These are phyloP conservation scores for Suillus subaureus DNA, from an alignment of 768 basidiomycete genomes.

Conservation along the genomic window DNA sequence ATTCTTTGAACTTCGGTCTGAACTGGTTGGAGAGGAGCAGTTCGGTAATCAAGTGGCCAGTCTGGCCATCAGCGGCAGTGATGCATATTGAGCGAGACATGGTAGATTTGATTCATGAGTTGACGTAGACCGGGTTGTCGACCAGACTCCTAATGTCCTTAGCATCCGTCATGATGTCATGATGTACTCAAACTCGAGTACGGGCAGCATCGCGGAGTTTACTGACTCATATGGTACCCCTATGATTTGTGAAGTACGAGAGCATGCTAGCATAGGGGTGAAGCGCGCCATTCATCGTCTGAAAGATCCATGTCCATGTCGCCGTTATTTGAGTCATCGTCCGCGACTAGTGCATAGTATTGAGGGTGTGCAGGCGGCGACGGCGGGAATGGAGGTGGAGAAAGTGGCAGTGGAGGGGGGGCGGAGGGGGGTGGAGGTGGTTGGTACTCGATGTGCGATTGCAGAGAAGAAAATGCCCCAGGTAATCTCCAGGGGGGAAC, in stretches of 20 bases:
- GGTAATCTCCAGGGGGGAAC: constrained; percentile 28
- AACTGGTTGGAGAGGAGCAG: constrained; percentile 24
- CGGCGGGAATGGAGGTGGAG: constrained; percentile 24
- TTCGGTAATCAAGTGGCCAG: constrained; percentile 30
- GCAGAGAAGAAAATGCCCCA: constrained; percentile 24
- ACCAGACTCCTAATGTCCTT: not conserved
- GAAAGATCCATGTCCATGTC: constrained; percentile 32
- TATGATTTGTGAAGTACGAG: not conserved
- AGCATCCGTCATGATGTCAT: not conserved
- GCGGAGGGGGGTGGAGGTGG: constrained; percentile 36
- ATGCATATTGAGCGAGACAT: constrained; percentile 28
- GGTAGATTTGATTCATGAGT: not conserved
- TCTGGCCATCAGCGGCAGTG: constrained; percentile 35
- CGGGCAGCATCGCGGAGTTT: not conserved
- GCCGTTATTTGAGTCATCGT: not conserved
- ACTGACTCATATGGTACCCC: not conserved
- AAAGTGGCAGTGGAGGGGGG: constrained; percentile 36
- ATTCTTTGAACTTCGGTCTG: constrained; percentile 15
- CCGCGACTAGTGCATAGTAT: not conserved
- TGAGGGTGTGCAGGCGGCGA: constrained; percentile 3
- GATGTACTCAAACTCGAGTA: not conserved
- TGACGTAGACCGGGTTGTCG: not conserved
- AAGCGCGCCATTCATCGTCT: constrained; percentile 22
- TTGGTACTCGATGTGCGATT: constrained; percentile 11
- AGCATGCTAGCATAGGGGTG: not conserved